Percentiles rank a stretch among this genome's conserved stretches.
phyloP scores from a whole-genome alignment of 352 stramenopile species.

The Elongisporangium anandrum region DNA sequence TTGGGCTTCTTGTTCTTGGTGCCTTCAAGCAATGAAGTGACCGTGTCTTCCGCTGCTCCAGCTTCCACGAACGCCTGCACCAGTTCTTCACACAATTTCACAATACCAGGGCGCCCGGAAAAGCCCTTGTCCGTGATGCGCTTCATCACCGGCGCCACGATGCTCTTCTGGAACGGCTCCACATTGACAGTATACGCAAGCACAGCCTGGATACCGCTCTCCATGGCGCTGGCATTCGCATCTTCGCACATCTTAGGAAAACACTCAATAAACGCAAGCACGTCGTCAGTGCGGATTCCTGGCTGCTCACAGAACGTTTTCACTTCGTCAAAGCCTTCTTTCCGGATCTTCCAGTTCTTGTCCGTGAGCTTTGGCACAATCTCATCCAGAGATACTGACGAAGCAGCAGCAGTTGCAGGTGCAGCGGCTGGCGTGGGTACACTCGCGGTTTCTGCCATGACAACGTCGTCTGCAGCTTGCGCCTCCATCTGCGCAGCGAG shows the following conservation, averaged over 20 bases:
- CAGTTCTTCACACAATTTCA: conserved; percentile 79
- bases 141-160: conserved; percentile 70
- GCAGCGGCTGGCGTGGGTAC: not conserved
- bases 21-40: conserved; percentile 70
- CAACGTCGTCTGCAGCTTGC: conserved; percentile 10
- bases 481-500: conserved; percentile 10
- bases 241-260: conserved; percentile 85
- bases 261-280: conserved; percentile 45
- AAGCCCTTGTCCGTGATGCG: conserved; percentile 83
- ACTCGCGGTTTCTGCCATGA: conserved; percentile 13
- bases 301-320: conserved; percentile 57
- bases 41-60: conserved; percentile 70
- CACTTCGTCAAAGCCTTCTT: conserved; percentile 75
- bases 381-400: conserved; percentile 30
- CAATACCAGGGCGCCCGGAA: conserved; percentile 61
- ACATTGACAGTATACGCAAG: conserved; percentile 65
- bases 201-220: conserved; percentile 68
- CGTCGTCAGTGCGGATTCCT: conserved; percentile 34
- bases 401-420: conserved; percentile 4
- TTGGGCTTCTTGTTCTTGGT: conserved; percentile 88
- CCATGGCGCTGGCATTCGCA: conserved; percentile 74
- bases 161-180: conserved; percentile 61
- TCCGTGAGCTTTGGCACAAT: conserved; percentile 59
- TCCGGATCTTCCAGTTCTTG: conserved; percentile 87
- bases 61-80: conserved; percentile 69